A percentile compares a stretch with the other conserved stretches of the same genome.
These are phyloP conservation scores for Azolla pinnata DNA, from an alignment of 75 land plant genomes.

Conservation along the genomic window DNA sequence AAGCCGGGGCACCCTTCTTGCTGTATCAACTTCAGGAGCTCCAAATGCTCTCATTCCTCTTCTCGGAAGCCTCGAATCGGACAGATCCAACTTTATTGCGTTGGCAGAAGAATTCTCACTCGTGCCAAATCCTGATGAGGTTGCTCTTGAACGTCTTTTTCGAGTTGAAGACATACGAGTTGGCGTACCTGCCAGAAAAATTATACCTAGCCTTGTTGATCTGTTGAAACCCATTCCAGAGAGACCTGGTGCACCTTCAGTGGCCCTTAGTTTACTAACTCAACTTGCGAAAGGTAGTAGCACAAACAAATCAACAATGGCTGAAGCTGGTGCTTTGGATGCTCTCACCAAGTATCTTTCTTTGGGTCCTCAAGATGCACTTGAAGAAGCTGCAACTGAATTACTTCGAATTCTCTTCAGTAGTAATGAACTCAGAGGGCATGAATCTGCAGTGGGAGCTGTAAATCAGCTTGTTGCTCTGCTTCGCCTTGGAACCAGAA, in stretches of 20 bases:
- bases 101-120: constrained; percentile 73
- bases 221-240: constrained; percentile 86
- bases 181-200: constrained; percentile 79
- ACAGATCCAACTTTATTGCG: constrained; percentile 41
- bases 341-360: constrained; percentile 80
- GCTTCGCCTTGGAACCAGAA: constrained; percentile 67
- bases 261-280: constrained; percentile 59
- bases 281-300: constrained; percentile 66
- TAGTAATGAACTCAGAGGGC: constrained; percentile 52
- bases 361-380: constrained; percentile 76
- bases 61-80: constrained; percentile 66
- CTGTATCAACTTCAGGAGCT: constrained; percentile 89
- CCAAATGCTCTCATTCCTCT: constrained; percentile 59
- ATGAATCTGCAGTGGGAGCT: constrained; percentile 63
- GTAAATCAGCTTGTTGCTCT: constrained; percentile 87
- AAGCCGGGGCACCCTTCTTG: constrained; percentile 54
- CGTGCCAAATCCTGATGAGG: constrained; percentile 53
- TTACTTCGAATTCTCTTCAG: constrained; percentile 63
- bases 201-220: constrained; percentile 81
- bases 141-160: constrained; percentile 69
- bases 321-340: constrained; percentile 89
- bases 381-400: constrained; percentile 55
- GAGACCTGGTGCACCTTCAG: constrained; percentile 76
- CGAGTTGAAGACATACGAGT: constrained; percentile 67
- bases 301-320: constrained; percentile 73